A percentile compares a stretch with the other conserved stretches of the same genome.
These are phyloP conservation scores for Melocanna baccifera DNA, from an alignment of 176 grass and related monocot genomes.

Conservation along the genomic window DNA sequence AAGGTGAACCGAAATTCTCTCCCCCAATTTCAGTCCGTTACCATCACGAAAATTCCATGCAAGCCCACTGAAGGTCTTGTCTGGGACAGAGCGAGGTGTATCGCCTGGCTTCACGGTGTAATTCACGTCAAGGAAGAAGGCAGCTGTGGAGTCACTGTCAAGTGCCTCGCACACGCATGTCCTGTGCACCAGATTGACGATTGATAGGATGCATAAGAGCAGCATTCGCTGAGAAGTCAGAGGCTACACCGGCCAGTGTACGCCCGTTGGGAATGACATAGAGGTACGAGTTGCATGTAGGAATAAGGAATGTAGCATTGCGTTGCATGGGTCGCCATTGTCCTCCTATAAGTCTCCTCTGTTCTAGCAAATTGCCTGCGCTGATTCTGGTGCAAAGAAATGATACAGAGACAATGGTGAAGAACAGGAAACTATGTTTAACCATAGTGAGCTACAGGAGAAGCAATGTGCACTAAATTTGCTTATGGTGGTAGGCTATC, in stretches of 20 bases:
- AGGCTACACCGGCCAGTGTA: not conserved
- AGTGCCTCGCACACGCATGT: constrained; percentile 34
- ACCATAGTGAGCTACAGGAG: constrained; percentile 31
- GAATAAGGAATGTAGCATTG: not conserved
- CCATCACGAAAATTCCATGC: constrained; percentile 21
- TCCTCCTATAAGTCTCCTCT: not conserved
- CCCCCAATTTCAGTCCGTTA: fast-evolving
- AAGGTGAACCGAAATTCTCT: no score
- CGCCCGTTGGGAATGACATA: constrained; percentile 52
- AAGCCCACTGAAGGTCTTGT: constrained; percentile 49
- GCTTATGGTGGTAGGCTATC: constrained; percentile 26
- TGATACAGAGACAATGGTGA: not conserved
- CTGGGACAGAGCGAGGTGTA: not conserved
- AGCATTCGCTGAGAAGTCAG: constrained; percentile 31
- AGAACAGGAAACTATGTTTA: constrained; percentile 27
- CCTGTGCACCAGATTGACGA: constrained; percentile 21
- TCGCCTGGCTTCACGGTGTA: not conserved
- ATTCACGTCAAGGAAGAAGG: constrained; percentile 37
- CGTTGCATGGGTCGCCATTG: constrained; percentile 39
- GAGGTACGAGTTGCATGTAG: constrained; percentile 47
- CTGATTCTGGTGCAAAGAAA: not conserved
- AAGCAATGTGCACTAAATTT: constrained; percentile 20
- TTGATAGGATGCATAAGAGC: constrained; percentile 31
- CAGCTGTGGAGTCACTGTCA: constrained; percentile 4
- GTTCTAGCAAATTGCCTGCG: no score